A percentile compares a stretch with the other conserved stretches of the same genome.
Evolutionary conservation across 768 basidiomycete species (phyloP).

Genomic region (Saitozyma podzolica): DNA sequence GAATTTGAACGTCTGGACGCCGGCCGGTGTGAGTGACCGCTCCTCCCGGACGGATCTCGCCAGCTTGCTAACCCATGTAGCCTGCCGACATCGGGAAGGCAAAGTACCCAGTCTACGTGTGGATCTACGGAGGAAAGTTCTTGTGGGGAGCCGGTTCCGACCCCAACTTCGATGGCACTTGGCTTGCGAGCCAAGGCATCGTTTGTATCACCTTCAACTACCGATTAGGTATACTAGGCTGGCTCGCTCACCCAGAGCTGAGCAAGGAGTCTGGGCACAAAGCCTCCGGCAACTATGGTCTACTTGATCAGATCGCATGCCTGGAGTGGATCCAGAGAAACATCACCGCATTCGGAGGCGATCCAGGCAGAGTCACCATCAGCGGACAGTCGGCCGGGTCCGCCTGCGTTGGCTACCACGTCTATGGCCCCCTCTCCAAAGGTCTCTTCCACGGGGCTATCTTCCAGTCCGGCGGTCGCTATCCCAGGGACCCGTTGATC

Average conservation of each 20-base stretch:
- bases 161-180: slow-evolving; percentile 29
- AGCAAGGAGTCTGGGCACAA: not conserved
- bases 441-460: slow-evolving; percentile 48
- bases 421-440: not conserved
- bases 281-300: slow-evolving; percentile 11
- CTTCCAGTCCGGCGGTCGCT: slow-evolving; percentile 52
- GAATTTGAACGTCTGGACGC: slow-evolving; percentile 50
- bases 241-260: slow-evolving; percentile 8
- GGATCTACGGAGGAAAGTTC: slow-evolving; percentile 43
- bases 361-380: slow-evolving; percentile 60
- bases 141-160: slow-evolving; percentile 35
- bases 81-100: not conserved
- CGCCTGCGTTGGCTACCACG: not conserved
- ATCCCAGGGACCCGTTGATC: too few species aligned
- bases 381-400: not conserved
- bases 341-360: slow-evolving; percentile 62
- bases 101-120: slow-evolving; percentile 33
- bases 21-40: too few species aligned
- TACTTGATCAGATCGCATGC: slow-evolving; percentile 28
- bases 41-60: too few species aligned
- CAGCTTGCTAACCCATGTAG: slow-evolving; percentile 18
- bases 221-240: slow-evolving; percentile 22
- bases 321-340: slow-evolving; percentile 59
- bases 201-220: slow-evolving; percentile 28
- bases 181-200: slow-evolving; percentile 16